Evolutionary conservation across 2,329 filamentous ascomycete genomes (phyloP), one percentile per base, ranked within the genome.

Genomic region (Fusarium clavum): DNA sequence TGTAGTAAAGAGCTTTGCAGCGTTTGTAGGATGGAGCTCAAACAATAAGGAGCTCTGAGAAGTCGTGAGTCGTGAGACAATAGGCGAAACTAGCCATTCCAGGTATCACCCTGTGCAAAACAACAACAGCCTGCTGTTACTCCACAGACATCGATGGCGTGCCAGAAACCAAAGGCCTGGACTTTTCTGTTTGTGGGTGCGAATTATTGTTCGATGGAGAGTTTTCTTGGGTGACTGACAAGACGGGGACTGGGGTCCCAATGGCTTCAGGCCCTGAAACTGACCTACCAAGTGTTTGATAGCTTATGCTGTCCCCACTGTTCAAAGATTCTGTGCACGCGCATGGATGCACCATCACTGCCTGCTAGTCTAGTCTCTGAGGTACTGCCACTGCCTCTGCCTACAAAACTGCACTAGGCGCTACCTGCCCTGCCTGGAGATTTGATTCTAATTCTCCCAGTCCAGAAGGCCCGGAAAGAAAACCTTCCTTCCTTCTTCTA

Each of bases 111-210:
- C 27, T 62, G 54, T 69, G 41, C 30, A 53, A 66, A 69, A 57
- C 51, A 34, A 34, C 34, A 59, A 44, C 55, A 57, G 18, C 29
- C 25, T 30, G 30, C 20, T 14, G 51, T 22, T 53, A 53, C 59
- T 65, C 61, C 61, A 38, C 54, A 49, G 51, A 55, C 38, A 24
- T 57, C 45, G 62, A 71, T 71, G 69, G 69, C 69, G 69, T 71
- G 54, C 64, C 18, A 52, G 22, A 51, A 51, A 47, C 54, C 38
- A 59, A 70, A 54, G 54, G 69, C 54, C 69, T 72, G 41, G 65
- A 64, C 65, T 72, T 63, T 67, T 34, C 51, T 70, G 44, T 66
- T 67, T 64, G 64, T 63, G 69, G 64, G 64, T 64, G 64, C 63
- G n/a, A 30, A 34, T 66, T 53, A 40, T 46, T 38, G 40, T 45